Percentiles rank a stretch among this genome's conserved stretches.
Conservation (phyloP, 768 basidiomycete genomes). For the Trametes villosa region DNA sequence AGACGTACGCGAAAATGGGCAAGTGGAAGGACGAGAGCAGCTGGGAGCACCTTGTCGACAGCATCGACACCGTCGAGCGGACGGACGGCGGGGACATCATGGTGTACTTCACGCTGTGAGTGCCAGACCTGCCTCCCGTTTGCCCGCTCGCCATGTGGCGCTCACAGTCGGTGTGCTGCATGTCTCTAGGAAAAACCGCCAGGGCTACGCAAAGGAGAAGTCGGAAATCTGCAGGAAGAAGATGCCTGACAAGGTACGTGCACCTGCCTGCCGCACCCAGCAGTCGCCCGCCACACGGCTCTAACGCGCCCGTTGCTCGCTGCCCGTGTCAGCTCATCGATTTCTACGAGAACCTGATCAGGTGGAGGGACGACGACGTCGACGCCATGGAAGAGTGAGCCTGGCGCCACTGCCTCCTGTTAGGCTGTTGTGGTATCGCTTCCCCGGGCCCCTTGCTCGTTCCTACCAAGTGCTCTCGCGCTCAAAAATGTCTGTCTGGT, state of each 20-base stretch:
- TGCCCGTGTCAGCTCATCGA: slow-evolving; percentile 61
- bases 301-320: slow-evolving; percentile 7
- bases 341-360: slow-evolving; percentile 71
- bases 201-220: slow-evolving; percentile 55
- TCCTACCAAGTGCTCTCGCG: background rate
- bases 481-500: background rate
- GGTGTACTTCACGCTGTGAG: slow-evolving; percentile 77
- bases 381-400: slow-evolving; percentile 17
- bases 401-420: background rate
- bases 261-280: slow-evolving; percentile 1
- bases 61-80: slow-evolving; percentile 76
- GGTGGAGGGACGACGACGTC: slow-evolving; percentile 48
- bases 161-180: background rate
- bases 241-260: slow-evolving; percentile 68
- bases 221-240: slow-evolving; percentile 58
- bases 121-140: background rate
- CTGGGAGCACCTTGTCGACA: slow-evolving; percentile 70
- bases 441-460: background rate
- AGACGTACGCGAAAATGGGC: slow-evolving; percentile 48
- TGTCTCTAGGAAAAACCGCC: slow-evolving; percentile 47
- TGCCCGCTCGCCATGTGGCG: background rate
- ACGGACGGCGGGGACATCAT: slow-evolving; percentile 47
- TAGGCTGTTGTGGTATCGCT: no score
- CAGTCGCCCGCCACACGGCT: background rate
- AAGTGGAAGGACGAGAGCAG: slow-evolving; percentile 51